phyloP scores from a whole-genome alignment of 257 asterid genomes.

The Solanum clarkiae region DNA sequence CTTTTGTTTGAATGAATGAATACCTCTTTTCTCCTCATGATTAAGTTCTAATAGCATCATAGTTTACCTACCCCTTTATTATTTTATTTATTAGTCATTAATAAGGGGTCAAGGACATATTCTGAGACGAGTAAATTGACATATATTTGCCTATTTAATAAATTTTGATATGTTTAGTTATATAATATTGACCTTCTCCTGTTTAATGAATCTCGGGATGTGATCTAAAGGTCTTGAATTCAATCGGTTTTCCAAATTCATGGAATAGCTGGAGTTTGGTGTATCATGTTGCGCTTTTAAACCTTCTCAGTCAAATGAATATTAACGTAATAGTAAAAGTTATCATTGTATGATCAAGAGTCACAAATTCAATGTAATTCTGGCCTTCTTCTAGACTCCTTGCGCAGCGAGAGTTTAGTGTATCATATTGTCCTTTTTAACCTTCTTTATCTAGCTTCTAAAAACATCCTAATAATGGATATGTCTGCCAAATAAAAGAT shows the following conservation, averaged over 20 bases:
- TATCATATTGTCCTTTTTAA: not conserved
- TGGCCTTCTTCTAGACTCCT: not conserved
- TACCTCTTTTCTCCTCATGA: not conserved
- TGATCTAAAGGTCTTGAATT: not conserved
- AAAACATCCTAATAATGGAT: not conserved
- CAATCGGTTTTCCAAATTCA: not conserved
- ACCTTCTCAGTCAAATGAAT: not conserved
- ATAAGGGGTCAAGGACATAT: not conserved
- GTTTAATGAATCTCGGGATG: not conserved
- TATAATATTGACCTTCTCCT: not conserved
- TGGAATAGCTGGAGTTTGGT: not conserved
- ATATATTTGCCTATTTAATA: not conserved
- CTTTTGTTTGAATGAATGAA: conserved; percentile 1
- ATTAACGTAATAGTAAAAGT: not conserved
- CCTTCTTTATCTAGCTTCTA: not conserved
- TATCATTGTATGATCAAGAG: not conserved
- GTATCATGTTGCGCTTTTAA: not conserved
- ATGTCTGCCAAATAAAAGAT: not conserved
- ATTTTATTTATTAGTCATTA: not conserved
- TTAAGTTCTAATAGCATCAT: not conserved
- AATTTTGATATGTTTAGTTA: not conserved
- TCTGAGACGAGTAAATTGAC: not conserved
- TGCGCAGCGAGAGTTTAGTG: not conserved
- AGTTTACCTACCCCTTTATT: not conserved
- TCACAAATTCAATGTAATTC: not conserved